Percentiles rank a stretch among this genome's conserved stretches.
Evolutionary conservation across 306 rosid genomes (phyloP).

Genomic region (Sophora flavescens): DNA sequence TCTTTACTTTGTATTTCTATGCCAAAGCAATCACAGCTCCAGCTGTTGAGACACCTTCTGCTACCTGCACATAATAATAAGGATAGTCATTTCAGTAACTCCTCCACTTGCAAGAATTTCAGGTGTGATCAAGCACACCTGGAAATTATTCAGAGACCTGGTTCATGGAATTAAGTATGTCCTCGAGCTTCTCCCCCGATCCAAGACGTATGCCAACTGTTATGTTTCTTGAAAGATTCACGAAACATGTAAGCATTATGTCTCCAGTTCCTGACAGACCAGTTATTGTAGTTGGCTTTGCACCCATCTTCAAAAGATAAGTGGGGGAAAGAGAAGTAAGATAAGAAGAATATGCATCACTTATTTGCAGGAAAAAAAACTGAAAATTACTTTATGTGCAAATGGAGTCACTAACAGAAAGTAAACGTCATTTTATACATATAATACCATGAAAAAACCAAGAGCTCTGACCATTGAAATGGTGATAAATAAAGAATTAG

Average conservation of each 20-base stretch:
- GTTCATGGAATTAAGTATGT: constrained; percentile 80
- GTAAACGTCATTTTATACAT: not conserved
- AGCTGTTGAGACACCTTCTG: too few species aligned
- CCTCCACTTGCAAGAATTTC: not conserved
- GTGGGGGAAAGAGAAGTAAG: constrained; percentile 25
- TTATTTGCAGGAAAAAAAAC: not conserved
- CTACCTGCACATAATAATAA: constrained; percentile 63
- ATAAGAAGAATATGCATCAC: not conserved
- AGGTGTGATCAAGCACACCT: not conserved
- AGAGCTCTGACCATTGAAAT: not conserved
- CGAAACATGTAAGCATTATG: constrained; percentile 94
- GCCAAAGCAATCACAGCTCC: constrained; percentile 96
- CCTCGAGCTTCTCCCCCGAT: constrained; percentile 86
- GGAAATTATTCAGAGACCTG: constrained; percentile 61
- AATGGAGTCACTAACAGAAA: not conserved
- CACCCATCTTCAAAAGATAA: constrained; percentile 84
- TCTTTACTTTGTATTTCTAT: constrained; percentile 84
- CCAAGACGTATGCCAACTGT: constrained; percentile 93
- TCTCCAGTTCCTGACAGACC: constrained; percentile 96
- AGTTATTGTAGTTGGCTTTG: constrained; percentile 85
- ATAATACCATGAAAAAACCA: not conserved
- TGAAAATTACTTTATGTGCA: not conserved
- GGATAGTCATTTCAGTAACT: constrained; percentile 8
- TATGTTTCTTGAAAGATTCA: constrained; percentile 90
- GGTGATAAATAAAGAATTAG: constrained; percentile 11